Percentiles rank a stretch among this genome's conserved stretches.
Conservation (phyloP, 805 yeast species). For the Nadsonia fulvescens region DNA sequence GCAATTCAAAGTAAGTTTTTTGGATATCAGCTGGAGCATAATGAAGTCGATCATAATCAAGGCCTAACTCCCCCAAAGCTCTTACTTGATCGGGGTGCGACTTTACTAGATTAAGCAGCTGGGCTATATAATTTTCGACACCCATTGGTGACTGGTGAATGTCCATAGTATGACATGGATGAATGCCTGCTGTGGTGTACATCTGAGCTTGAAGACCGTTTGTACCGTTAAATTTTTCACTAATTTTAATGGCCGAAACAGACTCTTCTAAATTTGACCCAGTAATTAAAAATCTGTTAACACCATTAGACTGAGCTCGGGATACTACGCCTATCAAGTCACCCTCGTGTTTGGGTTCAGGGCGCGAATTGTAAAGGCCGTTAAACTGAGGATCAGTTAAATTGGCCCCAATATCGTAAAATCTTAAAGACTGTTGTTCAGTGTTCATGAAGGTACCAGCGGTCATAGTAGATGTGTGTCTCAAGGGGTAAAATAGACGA, state of each 20-base stretch:
- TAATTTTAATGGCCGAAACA: conserved; percentile 37
- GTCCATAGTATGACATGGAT: conserved; percentile 73
- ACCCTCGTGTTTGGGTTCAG: conserved; percentile 40
- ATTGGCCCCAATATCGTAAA: conserved; percentile 49
- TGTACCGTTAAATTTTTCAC: conserved; percentile 20
- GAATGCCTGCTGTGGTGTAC: conserved; percentile 77
- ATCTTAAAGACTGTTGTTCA: background rate
- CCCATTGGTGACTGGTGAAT: conserved; percentile 20
- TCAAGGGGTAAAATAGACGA: too few species aligned
- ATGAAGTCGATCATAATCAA: conserved; percentile 82
- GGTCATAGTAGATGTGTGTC: background rate
- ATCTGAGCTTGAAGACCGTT: conserved; percentile 18
- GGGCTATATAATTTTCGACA: conserved; percentile 25
- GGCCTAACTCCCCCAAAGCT: conserved; percentile 90
- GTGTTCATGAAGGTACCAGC: conserved; percentile 1
- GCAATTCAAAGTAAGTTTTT: conserved; percentile 45
- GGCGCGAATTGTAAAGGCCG: conserved; percentile 69
- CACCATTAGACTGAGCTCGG: conserved; percentile 50
- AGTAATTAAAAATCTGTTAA: conserved; percentile 56
- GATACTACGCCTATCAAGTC: conserved; percentile 49
- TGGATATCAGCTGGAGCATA: conserved; percentile 58
- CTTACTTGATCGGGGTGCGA: conserved; percentile 32
- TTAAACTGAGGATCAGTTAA: conserved; percentile 77
- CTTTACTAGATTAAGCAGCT: conserved; percentile 30
- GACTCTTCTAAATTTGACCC: conserved; percentile 67